Conservation (phyloP, 2,329 filamentous ascomycete species). For the Penicillium sp. region DNA sequence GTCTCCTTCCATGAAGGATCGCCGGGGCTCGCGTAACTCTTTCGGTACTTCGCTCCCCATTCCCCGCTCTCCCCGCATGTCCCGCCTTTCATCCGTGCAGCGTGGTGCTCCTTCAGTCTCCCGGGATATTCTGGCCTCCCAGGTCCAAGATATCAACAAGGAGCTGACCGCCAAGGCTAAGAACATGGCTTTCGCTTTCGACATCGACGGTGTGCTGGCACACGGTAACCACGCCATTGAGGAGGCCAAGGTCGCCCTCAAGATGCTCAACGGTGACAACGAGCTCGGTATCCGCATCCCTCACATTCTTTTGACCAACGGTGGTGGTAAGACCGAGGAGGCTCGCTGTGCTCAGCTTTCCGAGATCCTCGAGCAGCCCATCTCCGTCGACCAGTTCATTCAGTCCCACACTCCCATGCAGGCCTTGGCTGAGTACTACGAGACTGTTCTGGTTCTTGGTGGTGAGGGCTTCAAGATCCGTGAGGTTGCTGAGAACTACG, state of each 20-base stretch:
- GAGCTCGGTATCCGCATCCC: conserved; percentile 76
- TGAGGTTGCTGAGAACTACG: conserved; percentile 70
- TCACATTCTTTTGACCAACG: conserved; percentile 74
- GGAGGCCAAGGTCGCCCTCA: conserved; percentile 63
- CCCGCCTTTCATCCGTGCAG: conserved; percentile 64
- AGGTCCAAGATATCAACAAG: conserved; percentile 65
- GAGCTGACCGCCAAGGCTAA: conserved; percentile 68
- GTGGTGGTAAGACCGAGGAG: conserved; percentile 68
- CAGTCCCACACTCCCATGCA: conserved; percentile 77
- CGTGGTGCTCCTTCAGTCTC: conserved; percentile 53
- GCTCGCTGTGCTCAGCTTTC: conserved; percentile 65
- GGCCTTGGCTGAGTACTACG: conserved; percentile 72
- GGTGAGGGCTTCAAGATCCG: conserved; percentile 74
- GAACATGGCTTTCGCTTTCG: conserved; percentile 78
- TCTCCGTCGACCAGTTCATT: conserved; percentile 72
- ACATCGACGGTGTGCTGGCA: conserved; percentile 68
- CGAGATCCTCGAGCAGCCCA: conserved; percentile 63
- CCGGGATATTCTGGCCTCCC: conserved; percentile 66
- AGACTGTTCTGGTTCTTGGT: conserved; percentile 71
- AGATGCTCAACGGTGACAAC: conserved; percentile 73
- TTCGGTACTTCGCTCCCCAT: conserved; percentile 73
- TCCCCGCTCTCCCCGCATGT: conserved; percentile 67
- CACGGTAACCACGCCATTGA: conserved; percentile 70
- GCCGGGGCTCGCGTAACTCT: conserved; percentile 70
- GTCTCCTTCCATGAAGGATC: conserved; percentile 65